Evolutionary conservation across 331 rosid genomes (phyloP).

Genomic region (Telfairia occidentalis): DNA sequence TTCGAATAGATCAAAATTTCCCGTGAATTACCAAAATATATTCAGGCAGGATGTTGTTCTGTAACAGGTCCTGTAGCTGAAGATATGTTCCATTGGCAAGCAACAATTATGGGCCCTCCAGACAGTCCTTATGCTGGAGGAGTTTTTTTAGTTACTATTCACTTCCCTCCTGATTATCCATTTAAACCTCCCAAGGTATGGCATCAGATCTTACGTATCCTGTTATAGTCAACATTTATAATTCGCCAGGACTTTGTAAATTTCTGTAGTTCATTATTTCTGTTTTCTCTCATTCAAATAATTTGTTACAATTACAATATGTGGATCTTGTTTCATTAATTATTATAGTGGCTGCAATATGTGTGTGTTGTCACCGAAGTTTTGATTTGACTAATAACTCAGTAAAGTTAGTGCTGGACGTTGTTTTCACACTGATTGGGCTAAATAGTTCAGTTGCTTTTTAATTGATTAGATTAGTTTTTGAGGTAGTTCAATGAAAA

Average conservation of each 20-base stretch:
- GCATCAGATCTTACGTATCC: neutral
- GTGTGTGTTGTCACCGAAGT: neutral
- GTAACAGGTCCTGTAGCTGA: slow-evolving; percentile 71
- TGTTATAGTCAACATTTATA: neutral
- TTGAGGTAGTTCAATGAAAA: neutral
- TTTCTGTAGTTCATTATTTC: neutral
- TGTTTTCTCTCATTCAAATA: neutral
- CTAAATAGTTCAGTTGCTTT: neutral
- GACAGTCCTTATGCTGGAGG: slow-evolving; percentile 86
- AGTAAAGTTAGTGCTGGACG: neutral
- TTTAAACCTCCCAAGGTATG: slow-evolving; percentile 81
- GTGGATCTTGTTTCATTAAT: neutral
- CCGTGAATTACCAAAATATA: neutral
- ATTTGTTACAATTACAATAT: neutral
- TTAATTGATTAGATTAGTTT: neutral
- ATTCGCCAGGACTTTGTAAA: neutral
- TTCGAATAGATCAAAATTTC: slow-evolving; percentile 2
- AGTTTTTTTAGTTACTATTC: slow-evolving; percentile 68
- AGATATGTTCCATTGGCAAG: slow-evolving; percentile 92
- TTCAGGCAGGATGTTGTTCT: neutral
- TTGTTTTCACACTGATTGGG: neutral
- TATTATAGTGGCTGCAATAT: neutral
- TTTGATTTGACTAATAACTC: slow-evolving; percentile 2
- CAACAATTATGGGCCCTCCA: slow-evolving; percentile 76
- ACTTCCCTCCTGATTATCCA: slow-evolving; percentile 86